A percentile compares a stretch with the other conserved stretches of the same genome.
Evolutionary conservation across 1,284 basidiomycete genomes (phyloP).

Genomic region (Ceratobasidium theobromae): DNA sequence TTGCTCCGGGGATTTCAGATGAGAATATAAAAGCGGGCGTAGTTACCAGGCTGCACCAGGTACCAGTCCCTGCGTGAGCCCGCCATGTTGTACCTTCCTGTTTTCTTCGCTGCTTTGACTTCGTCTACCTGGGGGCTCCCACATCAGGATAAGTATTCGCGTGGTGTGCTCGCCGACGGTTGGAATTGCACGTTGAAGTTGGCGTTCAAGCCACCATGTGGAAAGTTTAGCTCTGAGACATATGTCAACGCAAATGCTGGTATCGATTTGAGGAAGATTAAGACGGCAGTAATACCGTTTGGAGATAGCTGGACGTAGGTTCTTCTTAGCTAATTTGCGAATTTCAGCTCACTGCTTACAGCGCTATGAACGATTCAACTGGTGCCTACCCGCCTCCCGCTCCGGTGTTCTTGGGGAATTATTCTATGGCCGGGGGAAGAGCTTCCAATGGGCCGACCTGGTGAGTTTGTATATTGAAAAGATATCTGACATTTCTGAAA

Average conservation of each 20-base stretch:
- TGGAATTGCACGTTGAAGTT: conserved; percentile 19
- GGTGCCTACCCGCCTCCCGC: conserved; percentile 33
- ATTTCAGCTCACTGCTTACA: not conserved
- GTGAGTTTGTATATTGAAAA: not conserved
- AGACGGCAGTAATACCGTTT: conserved; percentile 13
- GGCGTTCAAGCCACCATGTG: conserved; percentile 8
- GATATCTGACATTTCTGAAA: not conserved
- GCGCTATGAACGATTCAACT: conserved; percentile 36
- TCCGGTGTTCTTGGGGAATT: conserved; percentile 30
- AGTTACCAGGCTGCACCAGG: not conserved
- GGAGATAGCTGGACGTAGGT: conserved; percentile 25
- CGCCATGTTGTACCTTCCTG: conserved; percentile 4
- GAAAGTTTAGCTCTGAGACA: conserved; percentile 16
- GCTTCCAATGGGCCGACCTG: conserved; percentile 36
- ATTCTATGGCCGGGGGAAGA: conserved; percentile 35
- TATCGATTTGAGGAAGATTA: conserved; percentile 19
- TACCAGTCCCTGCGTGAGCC: not conserved
- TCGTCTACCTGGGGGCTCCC: not conserved
- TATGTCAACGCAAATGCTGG: conserved; percentile 18
- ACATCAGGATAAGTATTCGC: not conserved
- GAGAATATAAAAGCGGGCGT: not conserved
- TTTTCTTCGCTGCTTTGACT: conserved; percentile 4
- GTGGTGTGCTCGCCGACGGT: not conserved
- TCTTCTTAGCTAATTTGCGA: not conserved
- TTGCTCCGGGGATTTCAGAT: conserved; percentile 2